Percentiles rank a stretch among this genome's conserved stretches.
These are phyloP conservation scores for Trichophyton simii DNA, from an alignment of 2,329 filamentous ascomycete genomes.

Conservation along the genomic window DNA sequence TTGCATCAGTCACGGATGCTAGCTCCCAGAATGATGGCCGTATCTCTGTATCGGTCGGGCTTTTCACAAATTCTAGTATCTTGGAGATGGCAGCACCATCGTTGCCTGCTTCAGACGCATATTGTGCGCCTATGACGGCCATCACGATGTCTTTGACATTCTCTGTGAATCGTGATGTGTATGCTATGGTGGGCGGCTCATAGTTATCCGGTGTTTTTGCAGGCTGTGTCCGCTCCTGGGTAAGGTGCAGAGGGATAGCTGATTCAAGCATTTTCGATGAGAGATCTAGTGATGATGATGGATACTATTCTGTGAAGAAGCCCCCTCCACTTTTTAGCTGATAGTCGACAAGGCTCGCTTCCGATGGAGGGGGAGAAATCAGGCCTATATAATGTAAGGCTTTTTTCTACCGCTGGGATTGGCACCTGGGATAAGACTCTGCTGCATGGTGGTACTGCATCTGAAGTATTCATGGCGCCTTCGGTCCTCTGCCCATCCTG, in stretches of 20 bases:
- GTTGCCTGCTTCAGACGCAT: conserved; percentile 5
- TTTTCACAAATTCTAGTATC: conserved; percentile 10
- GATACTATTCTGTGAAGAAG: neutral
- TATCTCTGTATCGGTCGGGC: neutral
- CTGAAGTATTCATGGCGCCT: too few species aligned
- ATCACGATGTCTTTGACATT: conserved; percentile 23
- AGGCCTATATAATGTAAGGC: neutral
- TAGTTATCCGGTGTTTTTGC: conserved; percentile 8
- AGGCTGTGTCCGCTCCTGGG: conserved; percentile 8
- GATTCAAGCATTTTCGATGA: conserved; percentile 8
- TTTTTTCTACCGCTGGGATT: neutral
- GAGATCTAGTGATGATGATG: neutral
- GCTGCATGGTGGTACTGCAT: neutral
- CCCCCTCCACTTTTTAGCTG: neutral
- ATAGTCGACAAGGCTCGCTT: neutral
- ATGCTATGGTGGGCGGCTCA: conserved; percentile 8
- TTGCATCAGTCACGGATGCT: conserved; percentile 23
- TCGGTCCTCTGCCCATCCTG: too few species aligned
- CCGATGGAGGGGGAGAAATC: neutral
- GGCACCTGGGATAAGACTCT: neutral
- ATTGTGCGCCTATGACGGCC: conserved; percentile 25
- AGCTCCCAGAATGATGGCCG: conserved; percentile 21
- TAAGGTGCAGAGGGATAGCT: conserved; percentile 9
- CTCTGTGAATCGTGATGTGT: conserved; percentile 21
- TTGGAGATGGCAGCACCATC: conserved; percentile 12